Evolutionary conservation across 768 basidiomycete species (phyloP), one percentile per base, ranked within the genome.

Genomic region (Calocybe cyanea): DNA sequence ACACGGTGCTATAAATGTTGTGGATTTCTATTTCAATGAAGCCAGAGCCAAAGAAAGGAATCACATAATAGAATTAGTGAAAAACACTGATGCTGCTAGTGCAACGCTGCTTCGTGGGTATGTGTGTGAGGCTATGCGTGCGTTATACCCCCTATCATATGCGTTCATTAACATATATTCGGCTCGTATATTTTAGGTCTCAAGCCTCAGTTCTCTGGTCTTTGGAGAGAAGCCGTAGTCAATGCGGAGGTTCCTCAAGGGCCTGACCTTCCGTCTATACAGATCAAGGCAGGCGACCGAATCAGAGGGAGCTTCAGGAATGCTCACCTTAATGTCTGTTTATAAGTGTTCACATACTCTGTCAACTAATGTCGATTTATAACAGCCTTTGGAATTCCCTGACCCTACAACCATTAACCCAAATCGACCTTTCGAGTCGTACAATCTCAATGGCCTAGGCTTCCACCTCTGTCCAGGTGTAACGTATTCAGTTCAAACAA

Each of bases 11-110:
- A 67, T 71, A 14, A 63, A 75, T 25, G 68, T 78, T 19, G 59
- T 81, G 41, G 72, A 80, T 55, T 78, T 79, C 62, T 80, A 76
- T 58, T 56, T 81, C 28, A 69, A 70, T 38, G 71, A 70, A 17
- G 59, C 56, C n/a, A 66, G 63, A 20, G 63, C 63, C 14, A 60
- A 58, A 40, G 72, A 78, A 49, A 58, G 65, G 10, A 61, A 57
- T 1, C 65, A 70, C 20, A 70, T 78, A 31, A 38, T 69, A 19
- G 52, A 62, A 32, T 63, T 77, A 1, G 56, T 63, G 7, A 57
- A 63, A 24, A 56, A 60, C 25, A 59, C 57, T 2, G 70, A 72
- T 46, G 38, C 55, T 1, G 49, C 58, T 17, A 67, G 68, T 43
- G 57, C 55, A 2, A 63, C 70, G 30, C 46, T 70, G 18, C 54